phyloP scores from a whole-genome alignment of 2,329 filamentous ascomycete genomes.

The Paraphaeosphaeria sporulosa region DNA sequence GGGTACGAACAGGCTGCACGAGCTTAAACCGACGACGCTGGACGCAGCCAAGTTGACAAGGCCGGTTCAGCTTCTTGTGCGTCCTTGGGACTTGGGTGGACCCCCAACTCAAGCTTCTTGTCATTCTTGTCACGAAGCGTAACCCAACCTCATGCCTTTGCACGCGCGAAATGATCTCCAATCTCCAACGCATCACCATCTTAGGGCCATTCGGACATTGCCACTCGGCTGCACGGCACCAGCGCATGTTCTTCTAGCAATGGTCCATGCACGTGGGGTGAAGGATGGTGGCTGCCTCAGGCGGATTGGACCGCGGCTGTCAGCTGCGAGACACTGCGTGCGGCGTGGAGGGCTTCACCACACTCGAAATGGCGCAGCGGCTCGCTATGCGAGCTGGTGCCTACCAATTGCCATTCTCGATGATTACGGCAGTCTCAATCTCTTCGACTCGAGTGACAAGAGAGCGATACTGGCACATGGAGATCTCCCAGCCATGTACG shows the following conservation, averaged over 20 bases:
- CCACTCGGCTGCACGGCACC: slow-evolving; percentile 9
- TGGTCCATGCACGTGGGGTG: slow-evolving; percentile 1
- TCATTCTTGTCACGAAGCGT: slow-evolving; percentile 3
- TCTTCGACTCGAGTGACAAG: neutral
- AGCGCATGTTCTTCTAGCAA: neutral
- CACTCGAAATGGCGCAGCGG: slow-evolving; percentile 2
- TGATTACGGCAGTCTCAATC: neutral
- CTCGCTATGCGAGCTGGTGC: neutral
- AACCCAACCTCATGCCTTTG: slow-evolving; percentile 2
- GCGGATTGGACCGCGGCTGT: neutral
- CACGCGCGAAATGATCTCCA: neutral
- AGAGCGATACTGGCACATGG: neutral
- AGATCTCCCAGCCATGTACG: neutral
- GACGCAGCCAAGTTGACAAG: slow-evolving; percentile 6
- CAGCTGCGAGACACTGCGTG: slow-evolving; percentile 6
- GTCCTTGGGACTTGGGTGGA: neutral
- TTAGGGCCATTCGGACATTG: slow-evolving; percentile 1
- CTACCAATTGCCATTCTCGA: neutral
- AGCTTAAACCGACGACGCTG: slow-evolving; percentile 13
- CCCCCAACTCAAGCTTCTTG: slow-evolving; percentile 3
- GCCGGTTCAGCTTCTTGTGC: neutral
- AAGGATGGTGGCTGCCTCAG: neutral
- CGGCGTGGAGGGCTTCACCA: neutral
- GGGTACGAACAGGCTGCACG: slow-evolving; percentile 7
- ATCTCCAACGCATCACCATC: neutral